Percentiles rank a stretch among this genome's conserved stretches.
These are phyloP conservation scores for Thielaviopsis musarum DNA, from an alignment of 2,329 filamentous ascomycete species.

Conservation along the genomic window DNA sequence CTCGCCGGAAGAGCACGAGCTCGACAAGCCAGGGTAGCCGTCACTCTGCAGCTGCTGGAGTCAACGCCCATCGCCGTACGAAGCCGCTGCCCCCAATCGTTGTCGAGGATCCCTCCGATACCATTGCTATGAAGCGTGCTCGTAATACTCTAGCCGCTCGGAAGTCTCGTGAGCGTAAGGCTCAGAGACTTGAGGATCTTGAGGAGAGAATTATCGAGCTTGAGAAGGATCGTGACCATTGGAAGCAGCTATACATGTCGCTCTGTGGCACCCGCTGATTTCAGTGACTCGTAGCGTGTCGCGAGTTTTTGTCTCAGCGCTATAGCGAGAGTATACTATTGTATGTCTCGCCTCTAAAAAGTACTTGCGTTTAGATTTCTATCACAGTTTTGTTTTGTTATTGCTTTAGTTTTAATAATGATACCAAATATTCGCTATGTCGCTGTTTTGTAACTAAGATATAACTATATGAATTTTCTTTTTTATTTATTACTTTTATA, in stretches of 20 bases:
- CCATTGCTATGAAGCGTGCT: conserved; percentile 76
- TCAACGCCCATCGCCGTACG: conserved; percentile 57
- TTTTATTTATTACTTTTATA: too few species aligned
- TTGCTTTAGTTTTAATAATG: not conserved
- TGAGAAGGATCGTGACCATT: conserved; percentile 47
- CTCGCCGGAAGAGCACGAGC: conserved; percentile 4
- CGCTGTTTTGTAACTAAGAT: not conserved
- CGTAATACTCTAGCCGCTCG: conserved; percentile 87
- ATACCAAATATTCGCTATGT: not conserved
- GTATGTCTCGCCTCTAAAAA: not conserved
- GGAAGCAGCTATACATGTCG: conserved; percentile 36
- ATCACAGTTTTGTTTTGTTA: not conserved
- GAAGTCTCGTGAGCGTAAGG: conserved; percentile 80
- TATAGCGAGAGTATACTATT: not conserved
- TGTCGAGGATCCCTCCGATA: conserved; percentile 56
- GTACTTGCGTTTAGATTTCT: not conserved
- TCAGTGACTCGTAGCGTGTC: not conserved
- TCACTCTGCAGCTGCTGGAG: conserved; percentile 53
- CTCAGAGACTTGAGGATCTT: conserved; percentile 55
- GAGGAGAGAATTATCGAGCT: conserved; percentile 58
- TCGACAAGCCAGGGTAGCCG: conserved; percentile 22
- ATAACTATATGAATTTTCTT: too few species aligned
- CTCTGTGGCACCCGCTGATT: not conserved
- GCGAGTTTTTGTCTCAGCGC: not conserved
- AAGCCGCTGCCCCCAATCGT: conserved; percentile 68